Percentiles rank a stretch among this genome's conserved stretches.
phyloP scores from a whole-genome alignment of 1,284 basidiomycete species.

The Pseudozyma sp. region DNA sequence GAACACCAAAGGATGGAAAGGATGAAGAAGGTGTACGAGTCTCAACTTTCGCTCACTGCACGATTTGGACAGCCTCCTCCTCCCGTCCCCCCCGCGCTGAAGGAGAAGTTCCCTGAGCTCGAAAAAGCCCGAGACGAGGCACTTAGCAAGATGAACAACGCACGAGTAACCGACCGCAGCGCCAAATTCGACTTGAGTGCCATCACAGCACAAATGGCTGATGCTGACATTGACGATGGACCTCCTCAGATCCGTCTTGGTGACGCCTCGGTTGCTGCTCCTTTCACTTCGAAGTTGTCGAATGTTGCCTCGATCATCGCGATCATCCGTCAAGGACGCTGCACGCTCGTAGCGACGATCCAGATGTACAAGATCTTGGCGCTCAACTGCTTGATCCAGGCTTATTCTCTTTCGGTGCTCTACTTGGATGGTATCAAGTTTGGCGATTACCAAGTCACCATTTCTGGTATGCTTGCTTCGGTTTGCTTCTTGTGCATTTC shows the following conservation, averaged over 20 bases:
- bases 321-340: slow-evolving; percentile 67
- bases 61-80: slow-evolving; percentile 63
- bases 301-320: slow-evolving; percentile 59
- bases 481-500: slow-evolving; percentile 68
- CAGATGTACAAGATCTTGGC: slow-evolving; percentile 69
- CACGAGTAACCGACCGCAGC: slow-evolving; percentile 50
- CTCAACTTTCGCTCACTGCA: slow-evolving; percentile 61
- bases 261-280: slow-evolving; percentile 67
- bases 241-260: slow-evolving; percentile 68
- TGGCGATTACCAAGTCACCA: slow-evolving; percentile 67
- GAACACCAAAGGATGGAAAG: slow-evolving; percentile 66
- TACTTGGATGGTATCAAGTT: slow-evolving; percentile 67
- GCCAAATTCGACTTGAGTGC: slow-evolving; percentile 65
- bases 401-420: slow-evolving; percentile 64
- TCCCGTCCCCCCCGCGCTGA: slow-evolving; percentile 61
- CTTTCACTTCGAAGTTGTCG: slow-evolving; percentile 66
- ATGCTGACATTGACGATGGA: slow-evolving; percentile 65
- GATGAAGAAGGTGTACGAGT: slow-evolving; percentile 68
- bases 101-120: slow-evolving; percentile 63
- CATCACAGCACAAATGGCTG: slow-evolving; percentile 63
- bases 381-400: slow-evolving; percentile 67
- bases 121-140: slow-evolving; percentile 66
- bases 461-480: slow-evolving; percentile 61
- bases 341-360: slow-evolving; percentile 66
- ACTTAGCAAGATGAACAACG: slow-evolving; percentile 52